Conservation (phyloP, 2,329 filamentous ascomycete genomes). For the Parastagonospora avenae region DNA sequence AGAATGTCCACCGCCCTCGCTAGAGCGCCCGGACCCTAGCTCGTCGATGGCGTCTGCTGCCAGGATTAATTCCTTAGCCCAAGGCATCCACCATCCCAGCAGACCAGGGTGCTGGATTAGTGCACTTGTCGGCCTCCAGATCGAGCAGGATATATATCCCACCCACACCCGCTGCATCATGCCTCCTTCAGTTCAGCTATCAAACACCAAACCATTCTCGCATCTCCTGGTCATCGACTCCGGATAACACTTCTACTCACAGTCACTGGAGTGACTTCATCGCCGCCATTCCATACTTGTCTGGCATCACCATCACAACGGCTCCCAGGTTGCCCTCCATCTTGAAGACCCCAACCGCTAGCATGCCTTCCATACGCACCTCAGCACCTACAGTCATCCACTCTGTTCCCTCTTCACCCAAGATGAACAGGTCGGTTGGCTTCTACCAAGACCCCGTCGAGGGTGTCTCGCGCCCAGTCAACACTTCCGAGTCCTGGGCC, state of each 20-base stretch:
- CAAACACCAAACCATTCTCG: constrained; percentile 11
- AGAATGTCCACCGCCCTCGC: constrained; percentile 36
- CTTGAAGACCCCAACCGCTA: constrained; percentile 38
- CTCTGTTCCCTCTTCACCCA: constrained; percentile 31
- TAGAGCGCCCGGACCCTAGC: constrained; percentile 5
- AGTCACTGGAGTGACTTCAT: constrained; percentile 32
- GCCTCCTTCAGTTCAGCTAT: constrained; percentile 16
- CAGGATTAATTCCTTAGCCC: constrained; percentile 13
- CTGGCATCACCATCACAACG: constrained; percentile 36
- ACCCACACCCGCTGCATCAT: constrained; percentile 32
- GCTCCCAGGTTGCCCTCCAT: constrained; percentile 37
- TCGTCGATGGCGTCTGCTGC: constrained; percentile 21
- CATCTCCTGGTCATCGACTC: constrained; percentile 10
- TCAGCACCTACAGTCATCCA: constrained; percentile 44
- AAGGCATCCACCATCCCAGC: constrained; percentile 30
- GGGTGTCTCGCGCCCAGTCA: constrained; percentile 49
- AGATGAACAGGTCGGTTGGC: constrained; percentile 42
- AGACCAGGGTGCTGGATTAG: constrained; percentile 12
- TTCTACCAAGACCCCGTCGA: constrained; percentile 46
- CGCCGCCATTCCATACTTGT: constrained; percentile 26
- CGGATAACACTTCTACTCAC: constrained; percentile 10
- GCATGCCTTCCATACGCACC: constrained; percentile 40
- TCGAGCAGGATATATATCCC: constrained; percentile 42
- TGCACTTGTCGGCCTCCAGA: constrained; percentile 21
- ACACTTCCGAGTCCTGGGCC: constrained; percentile 51